phyloP scores from a whole-genome alignment of 2,329 filamentous ascomycete genomes.

The Claviceps monticola region DNA sequence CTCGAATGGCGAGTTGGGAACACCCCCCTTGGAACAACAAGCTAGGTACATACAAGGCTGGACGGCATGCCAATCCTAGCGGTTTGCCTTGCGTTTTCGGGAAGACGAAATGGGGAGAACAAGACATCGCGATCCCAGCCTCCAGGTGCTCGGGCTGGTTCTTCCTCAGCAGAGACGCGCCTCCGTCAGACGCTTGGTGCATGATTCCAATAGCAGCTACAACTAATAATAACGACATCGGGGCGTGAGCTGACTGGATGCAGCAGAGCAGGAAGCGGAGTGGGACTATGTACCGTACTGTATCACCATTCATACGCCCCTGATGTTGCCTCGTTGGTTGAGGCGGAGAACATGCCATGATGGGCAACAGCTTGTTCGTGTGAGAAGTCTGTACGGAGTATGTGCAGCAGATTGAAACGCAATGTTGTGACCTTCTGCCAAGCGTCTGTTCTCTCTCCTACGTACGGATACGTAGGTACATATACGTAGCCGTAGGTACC shows the following conservation, averaged over 20 bases:
- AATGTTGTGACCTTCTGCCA: background rate
- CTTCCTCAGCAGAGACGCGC: background rate
- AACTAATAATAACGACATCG: background rate
- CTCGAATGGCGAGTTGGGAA: no score
- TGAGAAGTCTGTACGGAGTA: background rate
- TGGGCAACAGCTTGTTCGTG: background rate
- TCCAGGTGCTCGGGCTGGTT: background rate
- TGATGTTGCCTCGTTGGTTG: background rate
- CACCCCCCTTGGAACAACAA: no score
- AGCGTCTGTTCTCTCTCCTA: background rate
- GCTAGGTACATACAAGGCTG: no score
- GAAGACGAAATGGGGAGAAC: background rate
- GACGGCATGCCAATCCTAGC: no score
- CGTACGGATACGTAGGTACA: background rate
- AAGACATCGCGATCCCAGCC: background rate
- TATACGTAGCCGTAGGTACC: background rate
- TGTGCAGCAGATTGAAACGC: background rate
- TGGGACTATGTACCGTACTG: background rate
- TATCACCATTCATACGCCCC: background rate
- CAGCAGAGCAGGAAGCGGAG: background rate
- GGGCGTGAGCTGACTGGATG: background rate
- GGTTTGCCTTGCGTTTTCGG: no score
- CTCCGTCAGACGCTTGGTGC: background rate
- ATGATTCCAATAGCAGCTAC: background rate
- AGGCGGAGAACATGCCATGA: background rate